Evolutionary conservation across 495 filamentous ascomycete genomes (phyloP).

Genomic region (Tuber borchii): DNA sequence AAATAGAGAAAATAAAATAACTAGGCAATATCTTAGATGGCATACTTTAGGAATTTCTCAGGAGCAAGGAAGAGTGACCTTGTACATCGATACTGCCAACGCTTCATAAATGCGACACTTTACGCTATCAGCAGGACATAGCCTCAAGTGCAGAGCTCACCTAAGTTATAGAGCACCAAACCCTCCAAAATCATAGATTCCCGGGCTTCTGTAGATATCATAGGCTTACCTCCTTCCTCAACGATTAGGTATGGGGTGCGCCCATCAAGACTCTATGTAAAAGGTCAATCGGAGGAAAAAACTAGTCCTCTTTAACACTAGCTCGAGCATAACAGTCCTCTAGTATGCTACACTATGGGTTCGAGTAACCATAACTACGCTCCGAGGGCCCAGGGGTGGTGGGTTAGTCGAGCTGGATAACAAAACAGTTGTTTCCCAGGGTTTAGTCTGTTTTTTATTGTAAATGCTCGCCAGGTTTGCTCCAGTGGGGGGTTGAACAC

Average conservation of each 20-base stretch:
- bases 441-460: neutral
- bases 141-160: neutral
- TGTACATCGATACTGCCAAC: neutral
- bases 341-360: neutral
- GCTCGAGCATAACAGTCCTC: neutral
- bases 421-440: neutral
- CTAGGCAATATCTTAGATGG: neutral
- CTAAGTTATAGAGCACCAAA: neutral
- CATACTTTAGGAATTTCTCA: neutral
- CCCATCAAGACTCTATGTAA: neutral
- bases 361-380: neutral
- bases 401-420: neutral
- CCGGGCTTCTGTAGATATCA: neutral
- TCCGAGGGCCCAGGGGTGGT: neutral
- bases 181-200: neutral
- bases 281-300: neutral
- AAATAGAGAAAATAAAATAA: neutral
- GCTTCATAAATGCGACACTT: neutral
- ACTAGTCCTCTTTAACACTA: neutral
- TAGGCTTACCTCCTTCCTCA: neutral
- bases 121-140: neutral
- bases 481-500: neutral
- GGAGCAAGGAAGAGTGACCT: neutral
- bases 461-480: neutral
- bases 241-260: neutral